Base-by-base conservation (phyloP, 1,139 yeast species). In the Diutina mesorugosa region DNA sequence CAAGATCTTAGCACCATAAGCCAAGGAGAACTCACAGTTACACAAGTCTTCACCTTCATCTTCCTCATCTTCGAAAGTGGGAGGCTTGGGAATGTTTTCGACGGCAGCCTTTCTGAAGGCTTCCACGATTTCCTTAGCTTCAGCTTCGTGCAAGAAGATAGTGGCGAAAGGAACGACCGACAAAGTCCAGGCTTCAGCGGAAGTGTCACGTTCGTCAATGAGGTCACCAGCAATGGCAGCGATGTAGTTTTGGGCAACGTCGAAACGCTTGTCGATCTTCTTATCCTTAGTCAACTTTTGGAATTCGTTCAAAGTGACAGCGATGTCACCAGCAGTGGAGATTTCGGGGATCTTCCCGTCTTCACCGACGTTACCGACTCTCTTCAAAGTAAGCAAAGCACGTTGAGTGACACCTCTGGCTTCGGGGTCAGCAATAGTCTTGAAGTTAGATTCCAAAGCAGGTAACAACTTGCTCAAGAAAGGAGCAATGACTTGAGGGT, bases 11-110 rank as follows among this genome's bases (percentile, higher is more conserved):
- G 99, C 99, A 90, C 99, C 99, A 77, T 93, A 93, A 76, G 99
- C 99, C 73, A 93, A 85, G 62, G 99, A 93, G 90, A 93, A 93
- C 85, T 93, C 98, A 87, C 98, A 91, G 95, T 93, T 93, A 86
- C 99, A 93, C 74, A 93, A 84, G 74, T 93, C 99, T 82, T 93
- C 99, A 81, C 99, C 99, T 73, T 93, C 99, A 72, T 93, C 99
- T 76, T 93, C 99, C 83, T 93, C 99, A 74, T 93, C 98, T 75
- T 89, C 97, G 75, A 90, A 90, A 70, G 85, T 77, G 70, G 97
- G 96, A 69, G 95, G 95, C 71, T 84, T 87, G 72, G 98, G 98
- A 68, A 91, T 93, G 90, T 93, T 91, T 81, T 91, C 96, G 72
- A 93, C 86, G 66, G 98, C 91, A 80, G 87, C 81, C 84, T 85